Base-by-base conservation (phyloP, 257 asterid genomes). In the Solanum stenotomum region DNA sequence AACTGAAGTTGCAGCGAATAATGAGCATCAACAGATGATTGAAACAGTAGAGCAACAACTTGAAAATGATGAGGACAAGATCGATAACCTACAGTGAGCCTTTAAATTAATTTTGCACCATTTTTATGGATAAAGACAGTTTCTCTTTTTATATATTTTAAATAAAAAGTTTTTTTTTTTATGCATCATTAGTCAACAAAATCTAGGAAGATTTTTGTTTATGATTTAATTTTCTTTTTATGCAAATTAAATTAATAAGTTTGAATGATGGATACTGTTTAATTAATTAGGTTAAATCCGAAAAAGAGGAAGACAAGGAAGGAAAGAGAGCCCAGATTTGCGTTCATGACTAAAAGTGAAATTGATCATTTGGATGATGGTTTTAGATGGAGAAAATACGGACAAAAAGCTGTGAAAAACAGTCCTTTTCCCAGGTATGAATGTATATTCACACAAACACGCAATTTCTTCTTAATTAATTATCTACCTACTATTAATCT, bases 291-390 rank as follows among this genome's bases (percentile, higher is more conserved):
- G 89, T 91, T 94, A 91, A 92, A 94, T 86, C 90, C 97, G 5
- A 95, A 93, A 92, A 97, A 93, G 93, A 97, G 94, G 94, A 95
- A 91, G 85, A 93, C 87, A 77, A 96, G 94, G 88, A 91, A 93
- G 95, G 90, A 92, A 92, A 97, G 92, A 85, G 96, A 93, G 34
- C 92, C 96, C 82, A 93, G 99, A 94, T 94, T 95, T 92, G 98
- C 99, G 88, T 97, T 97, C 98, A 92, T 93, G 96, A 97, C 99
- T 40, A 96, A 96, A 95, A 95, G 95, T 85, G 98, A 95, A 46
- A 92, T 95, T 38, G 98, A 97, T 93, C 92, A 95, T 89, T 91
- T 96, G 92, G 99, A 97, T 88, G 99, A 97, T 93, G 98, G 99
- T 6, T 97, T 89, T 89, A 92, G 98, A 95, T 97, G 98, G 98